phyloP scores from a whole-genome alignment of 768 basidiomycete species.

The Boletus insuetus region DNA sequence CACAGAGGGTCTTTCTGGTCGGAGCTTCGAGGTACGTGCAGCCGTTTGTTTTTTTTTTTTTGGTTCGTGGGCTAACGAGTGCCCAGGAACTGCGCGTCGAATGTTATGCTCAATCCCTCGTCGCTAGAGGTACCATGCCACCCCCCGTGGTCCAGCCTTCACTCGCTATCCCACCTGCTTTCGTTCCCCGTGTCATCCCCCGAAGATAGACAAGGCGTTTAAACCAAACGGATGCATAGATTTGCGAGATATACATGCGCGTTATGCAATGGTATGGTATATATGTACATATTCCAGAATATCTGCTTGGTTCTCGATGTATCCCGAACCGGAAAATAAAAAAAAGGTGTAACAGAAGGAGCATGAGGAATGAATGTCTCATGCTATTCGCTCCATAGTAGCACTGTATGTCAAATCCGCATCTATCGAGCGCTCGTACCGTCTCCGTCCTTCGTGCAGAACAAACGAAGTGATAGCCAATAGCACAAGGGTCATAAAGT shows the following conservation, averaged over 20 bases:
- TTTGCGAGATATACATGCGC: background rate
- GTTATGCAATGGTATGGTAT: constrained; percentile 4
- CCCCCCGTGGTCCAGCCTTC: constrained; percentile 11
- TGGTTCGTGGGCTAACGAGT: background rate
- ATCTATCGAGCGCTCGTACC: constrained; percentile 67
- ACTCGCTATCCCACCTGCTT: constrained; percentile 30
- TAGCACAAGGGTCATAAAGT: constrained; percentile 66
- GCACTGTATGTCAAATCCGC: constrained; percentile 49
- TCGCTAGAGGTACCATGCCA: constrained; percentile 25
- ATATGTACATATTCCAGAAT: constrained; percentile 2
- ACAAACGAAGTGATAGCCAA: constrained; percentile 64
- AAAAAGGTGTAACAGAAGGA: background rate
- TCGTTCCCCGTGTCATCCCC: constrained; percentile 16
- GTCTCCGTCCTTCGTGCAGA: constrained; percentile 76
- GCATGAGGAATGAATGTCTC: background rate
- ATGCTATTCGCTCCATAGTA: constrained; percentile 62
- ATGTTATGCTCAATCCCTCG: constrained; percentile 30
- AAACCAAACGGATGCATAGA: background rate
- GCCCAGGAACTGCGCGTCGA: constrained; percentile 27
- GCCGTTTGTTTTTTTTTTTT: background rate
- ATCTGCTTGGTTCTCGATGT: too few relatives aligned
- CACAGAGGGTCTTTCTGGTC: constrained; percentile 15
- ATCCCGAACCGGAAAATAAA: background rate
- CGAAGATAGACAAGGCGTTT: background rate
- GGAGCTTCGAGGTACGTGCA: constrained; percentile 31